Conservation (phyloP, 495 filamentous ascomycete species). For the Penicillium argentinense region DNA sequence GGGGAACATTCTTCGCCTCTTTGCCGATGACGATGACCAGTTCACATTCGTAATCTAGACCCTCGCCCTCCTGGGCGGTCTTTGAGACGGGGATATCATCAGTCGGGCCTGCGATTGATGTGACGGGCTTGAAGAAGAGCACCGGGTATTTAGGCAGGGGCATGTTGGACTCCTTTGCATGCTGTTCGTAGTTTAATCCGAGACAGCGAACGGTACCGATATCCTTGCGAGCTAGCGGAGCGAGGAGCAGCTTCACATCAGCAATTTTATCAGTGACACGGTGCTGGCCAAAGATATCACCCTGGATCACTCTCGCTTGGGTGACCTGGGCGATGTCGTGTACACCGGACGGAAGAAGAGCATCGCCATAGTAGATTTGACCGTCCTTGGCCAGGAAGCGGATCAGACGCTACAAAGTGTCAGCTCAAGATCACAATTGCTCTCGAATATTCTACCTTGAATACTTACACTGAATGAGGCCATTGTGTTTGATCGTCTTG, state of each 20-base stretch:
- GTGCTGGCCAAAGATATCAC: conserved; percentile 72
- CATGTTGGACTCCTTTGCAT: conserved; percentile 76
- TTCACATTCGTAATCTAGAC: conserved; percentile 85
- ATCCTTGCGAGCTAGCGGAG: conserved; percentile 66
- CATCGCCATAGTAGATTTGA: conserved; percentile 78
- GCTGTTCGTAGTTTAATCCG: conserved; percentile 78
- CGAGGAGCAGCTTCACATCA: conserved; percentile 65
- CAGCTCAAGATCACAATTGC: too few species aligned
- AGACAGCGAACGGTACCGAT: conserved; percentile 75
- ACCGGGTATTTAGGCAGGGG: conserved; percentile 75
- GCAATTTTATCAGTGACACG: conserved; percentile 67
- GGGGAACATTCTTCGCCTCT: conserved; percentile 63
- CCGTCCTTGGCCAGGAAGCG: conserved; percentile 79
- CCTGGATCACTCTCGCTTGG: conserved; percentile 66
- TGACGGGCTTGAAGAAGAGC: conserved; percentile 81
- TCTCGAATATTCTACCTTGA: too few species aligned
- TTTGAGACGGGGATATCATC: conserved; percentile 66
- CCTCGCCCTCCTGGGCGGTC: conserved; percentile 57
- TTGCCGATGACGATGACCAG: conserved; percentile 78
- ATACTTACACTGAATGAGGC: conserved; percentile 14
- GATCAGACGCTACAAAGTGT: conserved; percentile 60
- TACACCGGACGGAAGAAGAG: conserved; percentile 66
- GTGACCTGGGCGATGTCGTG: conserved; percentile 66
- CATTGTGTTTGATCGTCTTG: too few species aligned
- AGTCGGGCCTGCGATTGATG: conserved; percentile 66